phyloP scores from a whole-genome alignment of 1,284 basidiomycete genomes.

The Gomphus bonarii region DNA sequence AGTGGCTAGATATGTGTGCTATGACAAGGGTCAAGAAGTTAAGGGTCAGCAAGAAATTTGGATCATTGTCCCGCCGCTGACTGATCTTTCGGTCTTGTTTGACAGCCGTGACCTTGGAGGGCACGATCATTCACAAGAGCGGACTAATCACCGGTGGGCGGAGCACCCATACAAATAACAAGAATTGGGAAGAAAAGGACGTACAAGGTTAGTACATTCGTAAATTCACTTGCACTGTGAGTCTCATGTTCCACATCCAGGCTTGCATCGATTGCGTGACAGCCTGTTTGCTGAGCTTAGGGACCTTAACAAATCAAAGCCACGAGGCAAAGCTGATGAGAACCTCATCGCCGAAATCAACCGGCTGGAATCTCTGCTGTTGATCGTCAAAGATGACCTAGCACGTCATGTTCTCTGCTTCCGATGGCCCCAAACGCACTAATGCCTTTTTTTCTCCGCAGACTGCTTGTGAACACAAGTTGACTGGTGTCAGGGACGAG shows the following conservation, averaged over 20 bases:
- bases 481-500: conserved; percentile 70
- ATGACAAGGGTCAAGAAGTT: conserved; percentile 90
- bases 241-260: conserved; percentile 26
- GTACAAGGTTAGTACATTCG: conserved; percentile 57
- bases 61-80: background rate
- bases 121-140: conserved; percentile 95
- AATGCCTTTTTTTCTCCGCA: background rate
- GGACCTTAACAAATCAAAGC: conserved; percentile 75
- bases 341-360: conserved; percentile 66
- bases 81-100: conserved; percentile 6
- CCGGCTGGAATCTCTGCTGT: conserved; percentile 66
- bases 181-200: conserved; percentile 92
- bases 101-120: conserved; percentile 90
- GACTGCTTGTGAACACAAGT: conserved; percentile 49
- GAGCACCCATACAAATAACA: conserved; percentile 57
- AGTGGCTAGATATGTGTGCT: conserved; percentile 83
- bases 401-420: conserved; percentile 31
- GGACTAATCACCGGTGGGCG: conserved; percentile 95
- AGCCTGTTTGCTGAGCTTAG: conserved; percentile 69
- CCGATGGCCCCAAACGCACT: background rate
- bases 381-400: conserved; percentile 74
- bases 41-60: conserved; percentile 55
- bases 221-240: background rate
- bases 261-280: conserved; percentile 65
- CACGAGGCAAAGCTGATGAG: conserved; percentile 77